Evolutionary conservation across 2,329 filamentous ascomycete genomes (phyloP).

Genomic region (Chaetomium sp.): DNA sequence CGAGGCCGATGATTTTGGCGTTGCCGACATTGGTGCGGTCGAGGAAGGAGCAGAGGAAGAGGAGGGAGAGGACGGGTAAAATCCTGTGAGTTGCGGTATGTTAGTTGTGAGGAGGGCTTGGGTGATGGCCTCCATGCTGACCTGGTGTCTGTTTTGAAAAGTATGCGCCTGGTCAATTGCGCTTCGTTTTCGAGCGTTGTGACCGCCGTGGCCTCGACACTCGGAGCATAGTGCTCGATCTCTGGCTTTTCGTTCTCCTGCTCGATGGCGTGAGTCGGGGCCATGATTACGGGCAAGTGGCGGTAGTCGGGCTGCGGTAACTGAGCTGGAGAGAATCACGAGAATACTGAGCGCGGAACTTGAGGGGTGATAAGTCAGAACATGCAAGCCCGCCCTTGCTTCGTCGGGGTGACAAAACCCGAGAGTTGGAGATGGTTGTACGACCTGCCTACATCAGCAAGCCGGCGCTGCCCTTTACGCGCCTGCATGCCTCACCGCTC

Average conservation of each 20-base stretch:
- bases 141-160: slow-evolving; percentile 32
- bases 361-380: not conserved
- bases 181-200: slow-evolving; percentile 13
- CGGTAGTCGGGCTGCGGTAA: not conserved
- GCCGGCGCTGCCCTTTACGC: not conserved
- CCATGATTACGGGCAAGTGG: not conserved
- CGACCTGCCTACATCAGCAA: not conserved
- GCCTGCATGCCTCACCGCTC: not conserved
- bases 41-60: slow-evolving; percentile 66
- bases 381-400: not conserved
- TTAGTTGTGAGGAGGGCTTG: not conserved
- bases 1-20: slow-evolving; percentile 65
- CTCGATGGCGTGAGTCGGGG: not conserved
- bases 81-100: slow-evolving; percentile 16
- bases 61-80: slow-evolving; percentile 54
- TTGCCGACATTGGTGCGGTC: slow-evolving; percentile 76
- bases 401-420: not conserved
- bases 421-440: not conserved
- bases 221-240: not conserved
- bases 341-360: not conserved
- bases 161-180: slow-evolving; percentile 24
- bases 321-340: not conserved
- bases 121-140: not conserved
- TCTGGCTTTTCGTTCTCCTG: not conserved
- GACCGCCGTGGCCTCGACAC: not conserved